Base-by-base conservation (phyloP, 257 asterid genomes). In the Solanum medicagineum region DNA sequence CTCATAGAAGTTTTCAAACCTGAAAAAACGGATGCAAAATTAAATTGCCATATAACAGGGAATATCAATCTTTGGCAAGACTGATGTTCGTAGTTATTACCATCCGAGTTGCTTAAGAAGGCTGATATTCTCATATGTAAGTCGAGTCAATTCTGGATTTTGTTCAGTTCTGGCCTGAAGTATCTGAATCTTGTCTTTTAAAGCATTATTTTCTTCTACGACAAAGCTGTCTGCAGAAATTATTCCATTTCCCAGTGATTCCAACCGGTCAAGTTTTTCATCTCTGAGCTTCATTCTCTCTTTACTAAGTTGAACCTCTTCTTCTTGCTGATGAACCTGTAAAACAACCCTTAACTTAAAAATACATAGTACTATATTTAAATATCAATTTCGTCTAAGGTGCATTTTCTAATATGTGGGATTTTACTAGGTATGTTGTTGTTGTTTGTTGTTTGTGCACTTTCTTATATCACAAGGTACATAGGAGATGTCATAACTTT, bases 201-300 rank as follows among this genome's bases (percentile, higher is more conserved):
- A 87, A 71, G 90, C 88, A 56, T 70, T 89, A 85, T 91, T 92
- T 86, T 94, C 95, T 19, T 89, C 92, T 86, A 87, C 79, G 85
- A 86, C 85, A 85, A 86, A 90, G 83, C 86, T 85, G 85, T 92
- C 97, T 44, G 90, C 88, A 70, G 94, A 88, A 74, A 87, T 51
- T 80, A 89, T 69, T 62, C 94, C 93, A 87, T 90, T 90, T 49
- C 85, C 89, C 70, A 91, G 90, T 68, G 86, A 85, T 88, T 89
- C 95, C 91, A 92, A 56, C 68, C 85, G 90, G 86, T 89, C 91
- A 83, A 90, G 90, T 91, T 88, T 91, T 85, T 90, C 94, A 32
- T 94, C 93, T n/a, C 88, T 92, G 85, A 91, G 87, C 75, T 88
- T 89, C 85, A 94, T 88, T 85, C 89, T 87, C 92, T 90, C 89